Percentiles rank a stretch among this genome's conserved stretches.
Conservation (phyloP, 257 asterid genomes). For the Linderniella brevidens region DNA sequence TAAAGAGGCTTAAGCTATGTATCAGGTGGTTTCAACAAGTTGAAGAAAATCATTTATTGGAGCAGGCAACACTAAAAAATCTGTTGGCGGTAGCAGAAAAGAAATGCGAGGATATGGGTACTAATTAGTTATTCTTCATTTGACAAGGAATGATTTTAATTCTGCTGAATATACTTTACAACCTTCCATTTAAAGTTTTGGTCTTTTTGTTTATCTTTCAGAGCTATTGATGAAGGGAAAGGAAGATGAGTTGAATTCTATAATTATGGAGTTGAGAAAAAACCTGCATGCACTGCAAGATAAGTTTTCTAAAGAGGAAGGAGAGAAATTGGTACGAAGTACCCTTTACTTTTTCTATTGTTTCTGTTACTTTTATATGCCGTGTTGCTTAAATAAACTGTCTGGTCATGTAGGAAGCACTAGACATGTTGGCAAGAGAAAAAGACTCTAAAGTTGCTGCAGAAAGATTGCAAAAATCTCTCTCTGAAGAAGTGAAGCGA, state of each 20-base stretch:
- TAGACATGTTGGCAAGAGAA: conserved; percentile 52
- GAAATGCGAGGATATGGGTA: conserved; percentile 43
- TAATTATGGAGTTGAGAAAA: conserved; percentile 61
- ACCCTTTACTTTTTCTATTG: neutral
- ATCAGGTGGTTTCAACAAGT: conserved; percentile 78
- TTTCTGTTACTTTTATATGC: neutral
- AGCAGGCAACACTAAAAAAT: conserved; percentile 35
- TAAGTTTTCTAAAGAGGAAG: conserved; percentile 53
- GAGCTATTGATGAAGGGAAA: conserved; percentile 64
- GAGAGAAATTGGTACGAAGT: conserved; percentile 47
- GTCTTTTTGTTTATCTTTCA: conserved; percentile 8
- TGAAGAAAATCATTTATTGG: conserved; percentile 39
- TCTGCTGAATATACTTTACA: neutral
- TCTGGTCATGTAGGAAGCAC: conserved; percentile 37
- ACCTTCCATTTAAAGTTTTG: neutral
- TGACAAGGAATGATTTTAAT: too few species aligned
- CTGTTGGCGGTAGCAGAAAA: conserved; percentile 60
- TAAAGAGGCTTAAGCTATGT: conserved; percentile 61
- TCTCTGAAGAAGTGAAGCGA: conserved; percentile 63
- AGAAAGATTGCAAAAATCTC: conserved; percentile 59
- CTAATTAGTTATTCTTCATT: conserved; percentile 5
- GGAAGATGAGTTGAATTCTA: conserved; percentile 64
- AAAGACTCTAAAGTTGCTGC: conserved; percentile 47
- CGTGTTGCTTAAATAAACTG: too few species aligned
- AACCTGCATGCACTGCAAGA: conserved; percentile 51